Base-by-base conservation (phyloP, 2,329 filamentous ascomycete genomes). In the Apiospora sp. region DNA sequence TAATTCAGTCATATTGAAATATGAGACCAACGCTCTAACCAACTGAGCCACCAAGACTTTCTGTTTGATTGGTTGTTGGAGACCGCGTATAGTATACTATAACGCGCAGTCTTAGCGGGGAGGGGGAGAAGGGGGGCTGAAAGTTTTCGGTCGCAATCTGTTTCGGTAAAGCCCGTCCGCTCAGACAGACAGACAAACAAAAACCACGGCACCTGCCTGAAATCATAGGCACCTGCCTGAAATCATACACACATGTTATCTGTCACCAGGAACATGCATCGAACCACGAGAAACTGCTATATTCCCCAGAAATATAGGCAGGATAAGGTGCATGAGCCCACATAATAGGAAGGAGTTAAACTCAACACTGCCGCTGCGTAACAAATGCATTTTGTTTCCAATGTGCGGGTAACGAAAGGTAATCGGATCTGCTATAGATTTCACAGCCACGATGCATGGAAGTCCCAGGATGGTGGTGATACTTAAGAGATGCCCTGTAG, bases 11-110 rank as follows among this genome's bases (percentile, higher is more conserved):
- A 30, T 44, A 30, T 69, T 49, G 44, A 22, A n/a, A 61, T 83
- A 83, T 83, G 81, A 83, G 81, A 83, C 82, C 81, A 81, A 83
- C 82, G 81, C 82, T 83, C 81, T 83, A 81, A 80, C 81, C 82
- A 82, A 83, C 82, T 83, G 80, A 83, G 82, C 81, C 81, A 83
- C 79, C 77, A 82, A 83, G 80, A 82, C 81, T 72, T 24, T 49
- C 67, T 69, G 24, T 24, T 19, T 49, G 67, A 49, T 34, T 69
- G 44, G 67, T 69, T 44, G 7, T 64, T n/a, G 30, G 10, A 24
- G 1, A 1, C 2, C 7, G 34, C 30, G 19, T 64, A 64, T 64
- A 19, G 12, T 13, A 1, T 3, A 13, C 8, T 64, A 64, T 64
- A 10, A n/a, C 1, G 22, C 14, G 10, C 2, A 13, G 19, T 8